phyloP scores from a whole-genome alignment of 495 filamentous ascomycete genomes.

The Lentithecium fluviatile region DNA sequence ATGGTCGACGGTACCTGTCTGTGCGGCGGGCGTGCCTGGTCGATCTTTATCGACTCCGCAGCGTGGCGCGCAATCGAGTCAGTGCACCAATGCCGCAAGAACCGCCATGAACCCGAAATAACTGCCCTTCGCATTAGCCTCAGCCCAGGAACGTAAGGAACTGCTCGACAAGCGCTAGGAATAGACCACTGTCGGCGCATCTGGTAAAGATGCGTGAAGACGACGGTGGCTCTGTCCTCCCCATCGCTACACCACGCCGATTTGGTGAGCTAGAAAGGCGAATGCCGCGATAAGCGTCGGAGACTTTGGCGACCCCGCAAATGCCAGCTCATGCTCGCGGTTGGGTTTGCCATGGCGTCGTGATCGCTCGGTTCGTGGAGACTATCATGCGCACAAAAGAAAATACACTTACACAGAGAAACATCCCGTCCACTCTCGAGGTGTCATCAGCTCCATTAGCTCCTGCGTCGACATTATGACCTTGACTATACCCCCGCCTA shows the following conservation, averaged over 20 bases:
- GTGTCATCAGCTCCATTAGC: constrained; percentile 26
- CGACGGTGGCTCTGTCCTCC: not conserved
- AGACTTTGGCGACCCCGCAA: constrained; percentile 12
- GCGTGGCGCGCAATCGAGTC: not conserved
- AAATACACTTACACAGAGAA: constrained; percentile 34
- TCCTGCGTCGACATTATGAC: constrained; percentile 27
- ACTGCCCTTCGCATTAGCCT: constrained; percentile 34
- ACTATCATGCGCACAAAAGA: constrained; percentile 12
- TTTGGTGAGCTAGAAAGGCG: not conserved
- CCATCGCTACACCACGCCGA: not conserved
- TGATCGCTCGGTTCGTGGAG: not conserved
- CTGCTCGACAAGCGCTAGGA: not conserved
- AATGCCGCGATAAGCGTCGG: not conserved
- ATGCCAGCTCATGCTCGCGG: constrained; percentile 1
- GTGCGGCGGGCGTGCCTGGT: not conserved
- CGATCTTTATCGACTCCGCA: constrained; percentile 5
- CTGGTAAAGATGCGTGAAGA: constrained; percentile 4
- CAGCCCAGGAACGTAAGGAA: constrained; percentile 9
- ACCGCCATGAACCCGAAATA: constrained; percentile 38
- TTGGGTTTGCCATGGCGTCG: not conserved
- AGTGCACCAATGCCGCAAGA: constrained; percentile 30
- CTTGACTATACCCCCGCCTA: constrained; percentile 18
- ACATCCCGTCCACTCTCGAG: constrained; percentile 29
- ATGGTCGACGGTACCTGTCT: not conserved
- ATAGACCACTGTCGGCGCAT: not conserved